Evolutionary conservation across 176 grass and related monocot genomes (phyloP).

Genomic region (Cymbopogon citratus): DNA sequence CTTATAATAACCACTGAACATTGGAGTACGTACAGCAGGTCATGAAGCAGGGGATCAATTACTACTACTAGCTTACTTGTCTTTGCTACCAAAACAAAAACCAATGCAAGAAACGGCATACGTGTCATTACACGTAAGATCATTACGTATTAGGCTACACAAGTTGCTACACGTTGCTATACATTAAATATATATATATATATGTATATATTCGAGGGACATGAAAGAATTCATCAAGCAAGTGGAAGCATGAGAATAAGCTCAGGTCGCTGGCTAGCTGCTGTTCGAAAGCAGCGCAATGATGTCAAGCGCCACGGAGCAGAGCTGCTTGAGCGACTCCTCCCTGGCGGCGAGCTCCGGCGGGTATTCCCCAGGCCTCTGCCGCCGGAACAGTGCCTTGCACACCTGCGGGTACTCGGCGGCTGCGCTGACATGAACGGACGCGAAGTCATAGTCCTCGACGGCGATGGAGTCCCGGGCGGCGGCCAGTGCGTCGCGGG

Average conservation of each 20-base stretch:
- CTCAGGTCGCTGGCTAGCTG: background rate
- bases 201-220: no score
- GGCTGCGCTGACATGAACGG: conserved; percentile 71
- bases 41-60: no score
- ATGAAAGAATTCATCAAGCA: background rate
- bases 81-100: no score
- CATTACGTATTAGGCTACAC: no score
- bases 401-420: conserved; percentile 82
- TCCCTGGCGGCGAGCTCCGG: conserved; percentile 47
- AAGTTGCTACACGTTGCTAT: no score
- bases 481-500: conserved; percentile 45
- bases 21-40: no score
- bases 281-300: conserved; percentile 42
- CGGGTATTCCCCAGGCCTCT: conserved; percentile 45
- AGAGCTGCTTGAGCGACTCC: conserved; percentile 53
- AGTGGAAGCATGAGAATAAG: no score
- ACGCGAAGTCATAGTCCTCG: conserved; percentile 66
- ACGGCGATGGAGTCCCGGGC: conserved; percentile 39
- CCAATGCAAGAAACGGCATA: no score
- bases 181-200: no score
- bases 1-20: no score
- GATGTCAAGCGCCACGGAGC: conserved; percentile 73
- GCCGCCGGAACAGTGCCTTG: conserved; percentile 52
- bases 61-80: no score
- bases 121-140: no score